phyloP scores from a whole-genome alignment of 75 land plant species.

The Gnetum montanum region DNA sequence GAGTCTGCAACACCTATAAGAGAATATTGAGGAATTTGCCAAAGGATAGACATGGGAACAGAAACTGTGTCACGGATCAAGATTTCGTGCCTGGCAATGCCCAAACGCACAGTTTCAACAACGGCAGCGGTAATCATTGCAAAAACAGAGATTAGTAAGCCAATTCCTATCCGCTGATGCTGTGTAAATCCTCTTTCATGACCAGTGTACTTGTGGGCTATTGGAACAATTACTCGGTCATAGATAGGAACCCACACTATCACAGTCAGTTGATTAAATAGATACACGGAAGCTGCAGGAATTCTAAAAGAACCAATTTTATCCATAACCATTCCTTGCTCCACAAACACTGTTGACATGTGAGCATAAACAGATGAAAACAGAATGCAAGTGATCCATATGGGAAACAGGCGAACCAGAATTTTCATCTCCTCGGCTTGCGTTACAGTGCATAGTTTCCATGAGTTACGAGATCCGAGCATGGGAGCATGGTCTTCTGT shows the following conservation, averaged over 20 bases:
- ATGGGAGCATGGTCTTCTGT: slow-evolving; percentile 29
- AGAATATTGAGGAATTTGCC: slow-evolving; percentile 77
- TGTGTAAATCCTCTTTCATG: slow-evolving; percentile 61
- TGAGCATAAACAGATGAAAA: slow-evolving; percentile 69
- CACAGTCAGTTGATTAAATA: slow-evolving; percentile 59
- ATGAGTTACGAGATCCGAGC: slow-evolving; percentile 29
- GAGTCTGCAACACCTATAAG: slow-evolving; percentile 68
- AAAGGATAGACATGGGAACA: slow-evolving; percentile 53
- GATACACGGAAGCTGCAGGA: slow-evolving; percentile 57
- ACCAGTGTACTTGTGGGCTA: slow-evolving; percentile 45
- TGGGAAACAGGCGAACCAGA: slow-evolving; percentile 49
- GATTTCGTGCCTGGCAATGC: slow-evolving; percentile 22
- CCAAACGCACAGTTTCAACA: slow-evolving; percentile 44
- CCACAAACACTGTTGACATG: slow-evolving; percentile 62
- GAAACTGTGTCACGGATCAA: slow-evolving; percentile 15
- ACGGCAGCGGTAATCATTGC: slow-evolving; percentile 57
- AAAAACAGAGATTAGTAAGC: slow-evolving; percentile 45
- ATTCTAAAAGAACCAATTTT: slow-evolving; percentile 38
- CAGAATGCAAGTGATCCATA: slow-evolving; percentile 52
- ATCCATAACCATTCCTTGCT: slow-evolving; percentile 63
- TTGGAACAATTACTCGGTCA: slow-evolving; percentile 59
- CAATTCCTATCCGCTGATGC: slow-evolving; percentile 76
- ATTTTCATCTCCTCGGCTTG: slow-evolving; percentile 75
- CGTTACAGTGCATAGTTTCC: slow-evolving; percentile 64
- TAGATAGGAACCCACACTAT: slow-evolving; percentile 75